A percentile compares a stretch with the other conserved stretches of the same genome.
These are phyloP conservation scores for Penicillium frequentans DNA, from an alignment of 2,329 filamentous ascomycete species.

Conservation along the genomic window DNA sequence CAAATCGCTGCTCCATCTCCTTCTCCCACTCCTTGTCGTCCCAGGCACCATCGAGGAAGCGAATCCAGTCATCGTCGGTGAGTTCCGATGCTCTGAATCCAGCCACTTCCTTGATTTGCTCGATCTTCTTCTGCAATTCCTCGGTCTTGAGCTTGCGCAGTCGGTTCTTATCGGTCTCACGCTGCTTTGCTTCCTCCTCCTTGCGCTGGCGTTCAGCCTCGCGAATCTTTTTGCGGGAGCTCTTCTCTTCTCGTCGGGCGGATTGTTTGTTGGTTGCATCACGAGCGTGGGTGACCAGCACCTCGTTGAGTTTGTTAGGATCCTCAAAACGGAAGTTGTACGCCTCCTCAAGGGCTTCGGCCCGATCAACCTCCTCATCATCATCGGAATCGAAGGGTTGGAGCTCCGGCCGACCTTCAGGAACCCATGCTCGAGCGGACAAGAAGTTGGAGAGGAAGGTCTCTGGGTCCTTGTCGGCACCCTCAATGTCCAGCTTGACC, in stretches of 20 bases:
- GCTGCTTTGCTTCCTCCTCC: slow-evolving; percentile 73
- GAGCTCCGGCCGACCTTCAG: slow-evolving; percentile 64
- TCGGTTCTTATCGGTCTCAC: slow-evolving; percentile 77
- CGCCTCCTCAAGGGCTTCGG: slow-evolving; percentile 85
- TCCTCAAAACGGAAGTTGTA: slow-evolving; percentile 98
- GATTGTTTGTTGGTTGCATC: slow-evolving; percentile 79
- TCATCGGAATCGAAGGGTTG: slow-evolving; percentile 92
- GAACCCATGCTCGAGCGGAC: slow-evolving; percentile 85
- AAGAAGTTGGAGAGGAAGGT: slow-evolving; percentile 94
- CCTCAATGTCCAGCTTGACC: slow-evolving; percentile 65
- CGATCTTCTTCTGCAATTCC: slow-evolving; percentile 82
- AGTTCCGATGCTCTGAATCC: slow-evolving; percentile 68
- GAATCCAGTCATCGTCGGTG: slow-evolving; percentile 77
- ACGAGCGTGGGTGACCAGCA: slow-evolving; percentile 83
- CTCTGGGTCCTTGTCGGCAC: slow-evolving; percentile 86
- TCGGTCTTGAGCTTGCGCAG: slow-evolving; percentile 87
- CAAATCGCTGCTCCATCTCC: slow-evolving; percentile 86
- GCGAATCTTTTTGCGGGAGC: slow-evolving; percentile 71
- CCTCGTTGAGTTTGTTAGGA: slow-evolving; percentile 82
- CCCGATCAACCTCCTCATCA: slow-evolving; percentile 69
- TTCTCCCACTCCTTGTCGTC: slow-evolving; percentile 87
- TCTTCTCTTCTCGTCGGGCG: slow-evolving; percentile 80
- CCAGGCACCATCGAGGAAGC: slow-evolving; percentile 83
- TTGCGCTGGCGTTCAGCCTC: slow-evolving; percentile 75
- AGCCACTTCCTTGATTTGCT: slow-evolving; percentile 85